Evolutionary conservation across 495 filamentous ascomycete species (phyloP).

Genomic region (Penicillium fimorum): DNA sequence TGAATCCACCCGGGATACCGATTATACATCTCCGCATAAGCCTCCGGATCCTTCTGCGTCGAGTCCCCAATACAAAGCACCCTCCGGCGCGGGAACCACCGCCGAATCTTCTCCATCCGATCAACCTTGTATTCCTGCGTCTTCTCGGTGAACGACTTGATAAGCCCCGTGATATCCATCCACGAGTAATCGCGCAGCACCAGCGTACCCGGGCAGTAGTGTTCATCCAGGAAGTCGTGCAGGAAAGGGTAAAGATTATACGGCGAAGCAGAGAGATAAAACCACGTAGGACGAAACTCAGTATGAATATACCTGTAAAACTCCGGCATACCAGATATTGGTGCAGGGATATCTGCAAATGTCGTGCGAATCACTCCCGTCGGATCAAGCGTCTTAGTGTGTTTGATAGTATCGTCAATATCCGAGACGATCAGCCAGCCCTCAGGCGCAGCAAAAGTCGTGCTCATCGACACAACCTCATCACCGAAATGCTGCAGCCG

Average conservation of each 20-base stretch:
- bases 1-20: constrained; percentile 69
- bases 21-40: constrained; percentile 73
- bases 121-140: constrained; percentile 87
- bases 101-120: constrained; percentile 71
- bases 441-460: constrained; percentile 68
- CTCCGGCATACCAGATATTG: constrained; percentile 79
- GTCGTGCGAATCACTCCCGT: constrained; percentile 79
- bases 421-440: constrained; percentile 91
- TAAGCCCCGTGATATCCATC: constrained; percentile 77
- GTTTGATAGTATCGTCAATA: constrained; percentile 94
- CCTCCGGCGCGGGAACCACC: constrained; percentile 72
- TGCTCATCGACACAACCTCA: constrained; percentile 55
- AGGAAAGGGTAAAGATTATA: constrained; percentile 94
- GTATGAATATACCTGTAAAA: constrained; percentile 66
- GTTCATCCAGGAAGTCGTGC: constrained; percentile 58
- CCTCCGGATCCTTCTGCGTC: constrained; percentile 88
- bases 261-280: constrained; percentile 91
- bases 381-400: constrained; percentile 75
- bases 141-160: constrained; percentile 74
- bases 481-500: constrained; percentile 36
- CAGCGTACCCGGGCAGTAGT: constrained; percentile 76
- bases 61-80: constrained; percentile 86
- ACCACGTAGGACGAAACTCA: constrained; percentile 68
- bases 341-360: constrained; percentile 69
- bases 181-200: constrained; percentile 84